Percentiles rank a stretch among this genome's conserved stretches.
phyloP scores from a whole-genome alignment of 306 rosid species.

The Morella rubra region DNA sequence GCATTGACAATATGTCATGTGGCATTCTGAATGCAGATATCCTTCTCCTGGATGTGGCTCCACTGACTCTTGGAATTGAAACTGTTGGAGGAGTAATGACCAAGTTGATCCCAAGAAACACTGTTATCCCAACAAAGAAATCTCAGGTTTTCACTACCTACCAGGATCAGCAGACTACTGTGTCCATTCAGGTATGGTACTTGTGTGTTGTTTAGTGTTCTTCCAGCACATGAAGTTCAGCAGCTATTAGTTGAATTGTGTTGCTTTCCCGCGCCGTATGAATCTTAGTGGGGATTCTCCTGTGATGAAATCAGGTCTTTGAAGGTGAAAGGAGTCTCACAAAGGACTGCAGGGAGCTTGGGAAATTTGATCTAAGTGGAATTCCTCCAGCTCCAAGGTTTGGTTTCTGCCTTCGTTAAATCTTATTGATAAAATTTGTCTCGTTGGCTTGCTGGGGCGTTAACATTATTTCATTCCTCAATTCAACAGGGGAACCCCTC shows the following conservation, averaged over 20 bases:
- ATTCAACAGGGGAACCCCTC: conserved; percentile 90
- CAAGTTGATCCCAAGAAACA: conserved; percentile 96
- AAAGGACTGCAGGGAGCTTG: conserved; percentile 95
- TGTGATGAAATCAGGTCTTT: conserved; percentile 51
- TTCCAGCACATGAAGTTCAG: neutral
- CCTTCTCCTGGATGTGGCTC: conserved; percentile 96
- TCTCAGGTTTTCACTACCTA: conserved; percentile 98
- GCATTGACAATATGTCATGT: conserved; percentile 1
- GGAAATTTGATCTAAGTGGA: conserved; percentile 85
- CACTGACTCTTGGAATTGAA: conserved; percentile 98
- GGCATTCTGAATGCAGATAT: conserved; percentile 52
- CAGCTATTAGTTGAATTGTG: neutral
- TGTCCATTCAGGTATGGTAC: conserved; percentile 84
- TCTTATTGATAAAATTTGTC: neutral
- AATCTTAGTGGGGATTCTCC: conserved; percentile 5
- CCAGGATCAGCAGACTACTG: conserved; percentile 99
- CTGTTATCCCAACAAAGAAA: conserved; percentile 98
- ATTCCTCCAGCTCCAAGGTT: conserved; percentile 99
- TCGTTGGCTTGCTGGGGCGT: neutral
- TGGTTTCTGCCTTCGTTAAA: conserved; percentile 12
- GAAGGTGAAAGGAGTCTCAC: conserved; percentile 99
- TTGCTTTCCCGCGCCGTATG: neutral
- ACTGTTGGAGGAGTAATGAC: conserved; percentile 99
- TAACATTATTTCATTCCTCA: conserved; percentile 5
- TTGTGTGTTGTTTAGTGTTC: neutral